phyloP scores from a whole-genome alignment of 805 yeast genomes.

The Candida boleticola region DNA sequence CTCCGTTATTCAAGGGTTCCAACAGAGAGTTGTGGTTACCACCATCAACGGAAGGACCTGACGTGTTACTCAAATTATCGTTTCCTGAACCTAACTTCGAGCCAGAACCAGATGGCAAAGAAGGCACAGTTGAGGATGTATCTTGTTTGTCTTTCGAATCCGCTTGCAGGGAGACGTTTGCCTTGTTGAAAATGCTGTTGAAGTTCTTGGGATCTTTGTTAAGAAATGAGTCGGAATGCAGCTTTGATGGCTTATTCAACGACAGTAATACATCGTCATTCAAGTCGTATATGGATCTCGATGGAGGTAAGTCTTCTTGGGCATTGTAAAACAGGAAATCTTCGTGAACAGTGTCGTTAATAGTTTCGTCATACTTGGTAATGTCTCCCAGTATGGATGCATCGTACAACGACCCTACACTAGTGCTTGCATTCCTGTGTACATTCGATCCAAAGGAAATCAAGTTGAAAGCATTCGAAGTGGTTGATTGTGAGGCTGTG shows the following conservation, averaged over 20 bases:
- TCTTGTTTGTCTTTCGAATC: constrained; percentile 8
- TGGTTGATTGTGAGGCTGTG: constrained; percentile 1
- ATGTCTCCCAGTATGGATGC: constrained; percentile 17
- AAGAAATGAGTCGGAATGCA: constrained; percentile 38
- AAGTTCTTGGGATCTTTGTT: constrained; percentile 46
- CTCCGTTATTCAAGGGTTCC: constrained; percentile 33
- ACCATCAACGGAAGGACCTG: constrained; percentile 6
- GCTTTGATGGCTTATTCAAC: constrained; percentile 32
- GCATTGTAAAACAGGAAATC: constrained; percentile 23
- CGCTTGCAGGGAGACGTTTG: constrained; percentile 14
- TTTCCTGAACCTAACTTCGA: constrained; percentile 2
- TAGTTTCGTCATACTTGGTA: constrained; percentile 26
- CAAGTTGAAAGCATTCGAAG: constrained; percentile 27
- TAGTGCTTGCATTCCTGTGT: constrained; percentile 10
- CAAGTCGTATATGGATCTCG: constrained; percentile 49
- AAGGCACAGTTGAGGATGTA: background rate
- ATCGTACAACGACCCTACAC: constrained; percentile 21
- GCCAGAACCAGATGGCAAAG: background rate
- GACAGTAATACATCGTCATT: constrained; percentile 41
- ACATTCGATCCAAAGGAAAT: constrained; percentile 34
- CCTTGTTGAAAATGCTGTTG: constrained; percentile 44
- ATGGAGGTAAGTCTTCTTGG: constrained; percentile 47
- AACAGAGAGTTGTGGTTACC: constrained; percentile 11
- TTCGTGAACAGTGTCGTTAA: constrained; percentile 27
- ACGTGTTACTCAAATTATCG: constrained; percentile 4